A percentile compares a stretch with the other conserved stretches of the same genome.
Conservation (phyloP, 2,329 filamentous ascomycete species). For the Tolypocladium capitatum region DNA sequence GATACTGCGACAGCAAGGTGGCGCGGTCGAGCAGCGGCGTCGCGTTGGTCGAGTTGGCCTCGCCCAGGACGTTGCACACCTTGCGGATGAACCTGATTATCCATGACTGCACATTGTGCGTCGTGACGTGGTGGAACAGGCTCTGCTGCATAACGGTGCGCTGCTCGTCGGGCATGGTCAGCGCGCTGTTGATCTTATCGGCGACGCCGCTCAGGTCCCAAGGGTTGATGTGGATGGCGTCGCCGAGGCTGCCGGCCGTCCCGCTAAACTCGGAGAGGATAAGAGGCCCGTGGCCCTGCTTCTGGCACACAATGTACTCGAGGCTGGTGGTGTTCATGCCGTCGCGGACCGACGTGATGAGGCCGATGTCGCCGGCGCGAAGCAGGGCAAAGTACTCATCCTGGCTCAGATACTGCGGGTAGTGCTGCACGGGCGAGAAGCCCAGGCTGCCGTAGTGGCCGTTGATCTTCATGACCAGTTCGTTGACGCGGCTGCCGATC, state of each 20-base stretch:
- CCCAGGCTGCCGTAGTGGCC: constrained; percentile 77
- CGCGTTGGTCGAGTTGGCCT: constrained; percentile 58
- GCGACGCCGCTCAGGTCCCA: constrained; percentile 84
- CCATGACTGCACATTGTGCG: constrained; percentile 79
- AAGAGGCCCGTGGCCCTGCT: constrained; percentile 70
- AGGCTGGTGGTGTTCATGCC: constrained; percentile 97
- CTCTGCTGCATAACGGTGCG: constrained; percentile 57
- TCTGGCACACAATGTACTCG: constrained; percentile 88
- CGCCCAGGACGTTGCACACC: constrained; percentile 66
- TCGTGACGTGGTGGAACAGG: constrained; percentile 73
- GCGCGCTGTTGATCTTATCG: constrained; percentile 65
- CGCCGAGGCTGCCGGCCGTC: constrained; percentile 71
- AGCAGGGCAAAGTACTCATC: constrained; percentile 94
- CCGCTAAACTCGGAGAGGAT: constrained; percentile 96
- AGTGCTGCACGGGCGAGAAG: constrained; percentile 86
- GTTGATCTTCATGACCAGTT: constrained; percentile 84
- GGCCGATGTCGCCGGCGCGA: constrained; percentile 74
- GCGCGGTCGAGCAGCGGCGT: constrained; percentile 74
- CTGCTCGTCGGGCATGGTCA: constrained; percentile 58
- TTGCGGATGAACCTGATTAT: constrained; percentile 66
- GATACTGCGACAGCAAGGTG: constrained; percentile 60
- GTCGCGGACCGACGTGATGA: constrained; percentile 91
- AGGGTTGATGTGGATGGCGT: constrained; percentile 91
- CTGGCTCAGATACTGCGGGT: constrained; percentile 79
- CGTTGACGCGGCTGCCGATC: constrained; percentile 77